Conservation (phyloP, 1,284 basidiomycete species). For the Phlebopus sp. region DNA sequence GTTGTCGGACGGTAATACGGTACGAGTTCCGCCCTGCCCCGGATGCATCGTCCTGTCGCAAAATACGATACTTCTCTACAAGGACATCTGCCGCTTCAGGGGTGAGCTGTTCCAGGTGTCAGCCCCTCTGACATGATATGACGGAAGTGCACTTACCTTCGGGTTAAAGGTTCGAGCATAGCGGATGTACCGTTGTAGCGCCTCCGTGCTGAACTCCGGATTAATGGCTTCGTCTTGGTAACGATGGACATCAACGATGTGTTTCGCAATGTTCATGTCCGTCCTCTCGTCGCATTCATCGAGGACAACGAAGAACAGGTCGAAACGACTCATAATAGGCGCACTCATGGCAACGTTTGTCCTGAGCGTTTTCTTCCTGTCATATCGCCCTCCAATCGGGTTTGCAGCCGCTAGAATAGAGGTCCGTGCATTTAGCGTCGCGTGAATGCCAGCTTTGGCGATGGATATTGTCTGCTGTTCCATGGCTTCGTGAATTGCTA, state of each 20-base stretch:
- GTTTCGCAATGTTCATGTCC: slow-evolving; percentile 92
- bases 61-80: slow-evolving; percentile 92
- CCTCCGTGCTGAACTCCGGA: slow-evolving; percentile 97
- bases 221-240: slow-evolving; percentile 93
- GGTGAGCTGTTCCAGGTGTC: slow-evolving; percentile 62
- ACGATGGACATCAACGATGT: slow-evolving; percentile 97
- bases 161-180: slow-evolving; percentile 97
- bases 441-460: slow-evolving; percentile 98
- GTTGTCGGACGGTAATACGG: slow-evolving; percentile 92
- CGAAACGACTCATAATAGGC: slow-evolving; percentile 99
- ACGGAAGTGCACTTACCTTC: slow-evolving; percentile 54
- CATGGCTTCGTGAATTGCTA: slow-evolving; percentile 99
- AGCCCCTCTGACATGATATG: slow-evolving; percentile 3
- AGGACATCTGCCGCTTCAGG: slow-evolving; percentile 90
- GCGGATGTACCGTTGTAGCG: slow-evolving; percentile 93
- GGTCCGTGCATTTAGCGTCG: slow-evolving; percentile 96
- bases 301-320: slow-evolving; percentile 97
- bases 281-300: slow-evolving; percentile 96
- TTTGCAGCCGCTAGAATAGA: slow-evolving; percentile 98
- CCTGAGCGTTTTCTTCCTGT: slow-evolving; percentile 89
- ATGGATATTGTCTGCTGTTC: slow-evolving; percentile 99
- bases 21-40: slow-evolving; percentile 91
- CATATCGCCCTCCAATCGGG: slow-evolving; percentile 94
- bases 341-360: slow-evolving; percentile 99
- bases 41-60: slow-evolving; percentile 90